Percentiles rank a stretch among this genome's conserved stretches.
Conservation (phyloP, 2,329 filamentous ascomycete genomes). For the Colletotrichum tamarilloi region DNA sequence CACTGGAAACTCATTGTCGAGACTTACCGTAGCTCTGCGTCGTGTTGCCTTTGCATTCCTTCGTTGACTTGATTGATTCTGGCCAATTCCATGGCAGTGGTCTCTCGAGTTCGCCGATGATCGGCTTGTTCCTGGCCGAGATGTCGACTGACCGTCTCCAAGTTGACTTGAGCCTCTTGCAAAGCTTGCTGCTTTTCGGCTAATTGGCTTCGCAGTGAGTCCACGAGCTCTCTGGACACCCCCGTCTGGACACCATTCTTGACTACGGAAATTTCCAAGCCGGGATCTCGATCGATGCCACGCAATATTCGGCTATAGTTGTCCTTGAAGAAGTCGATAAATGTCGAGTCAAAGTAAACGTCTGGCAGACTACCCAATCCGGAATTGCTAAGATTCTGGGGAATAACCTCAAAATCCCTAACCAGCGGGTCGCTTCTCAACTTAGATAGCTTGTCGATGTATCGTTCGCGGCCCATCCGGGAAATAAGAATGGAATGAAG, state of each 20-base stretch:
- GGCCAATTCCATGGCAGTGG: conserved; percentile 61
- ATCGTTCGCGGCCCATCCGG: conserved; percentile 85
- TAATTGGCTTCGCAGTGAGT: conserved; percentile 82
- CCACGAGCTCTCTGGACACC: conserved; percentile 92
- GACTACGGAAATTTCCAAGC: conserved; percentile 84
- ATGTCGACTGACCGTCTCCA: conserved; percentile 60
- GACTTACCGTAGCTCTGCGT: conserved; percentile 69
- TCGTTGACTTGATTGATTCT: conserved; percentile 76
- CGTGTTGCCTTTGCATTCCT: conserved; percentile 75
- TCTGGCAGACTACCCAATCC: conserved; percentile 71
- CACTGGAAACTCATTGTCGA: background rate
- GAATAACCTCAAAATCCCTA: conserved; percentile 89
- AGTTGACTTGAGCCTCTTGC: conserved; percentile 57
- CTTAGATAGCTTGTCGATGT: conserved; percentile 82
- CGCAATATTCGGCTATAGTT: conserved; percentile 89
- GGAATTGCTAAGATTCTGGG: conserved; percentile 71
- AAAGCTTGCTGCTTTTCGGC: conserved; percentile 73
- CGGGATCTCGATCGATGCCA: conserved; percentile 91
- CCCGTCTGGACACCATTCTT: conserved; percentile 86
- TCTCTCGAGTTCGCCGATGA: conserved; percentile 74
- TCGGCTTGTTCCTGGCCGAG: conserved; percentile 80
- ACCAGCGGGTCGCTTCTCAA: conserved; percentile 82
- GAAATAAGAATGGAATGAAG: conserved; percentile 82
- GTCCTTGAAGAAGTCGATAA: conserved; percentile 95
- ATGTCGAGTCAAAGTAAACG: conserved; percentile 86